phyloP scores from a whole-genome alignment of 768 basidiomycete species.

The Amanita pseudoporphyria region DNA sequence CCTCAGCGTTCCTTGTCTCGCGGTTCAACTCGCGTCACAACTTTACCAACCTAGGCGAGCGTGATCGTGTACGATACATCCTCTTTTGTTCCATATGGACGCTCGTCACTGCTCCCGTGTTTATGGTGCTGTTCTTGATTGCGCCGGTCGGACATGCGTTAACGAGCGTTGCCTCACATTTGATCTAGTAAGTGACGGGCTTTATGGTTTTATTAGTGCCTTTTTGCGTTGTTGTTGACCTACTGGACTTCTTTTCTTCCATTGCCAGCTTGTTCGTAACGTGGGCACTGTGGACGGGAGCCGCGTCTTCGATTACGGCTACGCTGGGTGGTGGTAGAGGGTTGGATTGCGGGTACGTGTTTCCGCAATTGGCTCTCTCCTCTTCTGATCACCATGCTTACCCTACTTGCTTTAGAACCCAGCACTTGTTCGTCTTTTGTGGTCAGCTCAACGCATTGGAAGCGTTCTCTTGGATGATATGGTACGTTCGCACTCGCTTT shows the following conservation, averaged over 20 bases:
- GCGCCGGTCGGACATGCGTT: conserved; percentile 37
- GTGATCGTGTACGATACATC: conserved; percentile 56
- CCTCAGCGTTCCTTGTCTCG: conserved; percentile 64
- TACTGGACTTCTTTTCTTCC: not conserved
- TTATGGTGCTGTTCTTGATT: conserved; percentile 44
- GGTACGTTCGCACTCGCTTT: conserved; percentile 22
- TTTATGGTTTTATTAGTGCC: conserved; percentile 2
- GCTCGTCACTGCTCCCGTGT: conserved; percentile 40
- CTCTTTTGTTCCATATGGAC: conserved; percentile 74
- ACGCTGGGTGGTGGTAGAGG: conserved; percentile 8
- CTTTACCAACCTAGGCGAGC: conserved; percentile 35
- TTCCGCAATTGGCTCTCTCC: not conserved
- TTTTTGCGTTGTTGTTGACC: not conserved
- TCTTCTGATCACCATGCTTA: not conserved
- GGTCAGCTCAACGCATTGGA: conserved; percentile 47
- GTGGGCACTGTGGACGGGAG: conserved; percentile 11
- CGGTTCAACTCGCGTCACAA: conserved; percentile 50
- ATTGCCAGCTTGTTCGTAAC: conserved; percentile 9
- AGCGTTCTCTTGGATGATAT: conserved; percentile 48
- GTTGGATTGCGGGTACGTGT: conserved; percentile 10
- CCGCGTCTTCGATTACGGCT: conserved; percentile 9
- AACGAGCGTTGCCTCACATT: conserved; percentile 55
- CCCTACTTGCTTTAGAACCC: not conserved
- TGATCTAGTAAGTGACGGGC: conserved; percentile 58
- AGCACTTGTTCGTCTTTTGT: conserved; percentile 32